Conservation (phyloP, 1,284 basidiomycete genomes). For the Xanthoconium separans region DNA sequence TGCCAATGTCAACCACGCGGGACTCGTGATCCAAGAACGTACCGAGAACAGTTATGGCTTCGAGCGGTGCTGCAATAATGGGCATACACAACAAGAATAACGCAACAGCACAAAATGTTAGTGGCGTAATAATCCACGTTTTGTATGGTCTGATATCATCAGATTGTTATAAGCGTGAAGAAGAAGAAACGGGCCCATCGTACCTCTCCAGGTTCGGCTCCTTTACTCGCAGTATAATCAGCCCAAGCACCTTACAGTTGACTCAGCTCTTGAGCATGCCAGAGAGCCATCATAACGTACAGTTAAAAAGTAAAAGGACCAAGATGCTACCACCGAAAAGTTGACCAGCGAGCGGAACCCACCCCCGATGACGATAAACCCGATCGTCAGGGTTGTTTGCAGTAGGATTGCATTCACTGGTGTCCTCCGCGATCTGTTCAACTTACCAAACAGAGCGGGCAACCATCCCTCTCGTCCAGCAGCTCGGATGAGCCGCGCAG, state of each 20-base stretch:
- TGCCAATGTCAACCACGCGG: neutral
- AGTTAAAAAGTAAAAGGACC: constrained; percentile 91
- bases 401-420: constrained; percentile 84
- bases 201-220: constrained; percentile 88
- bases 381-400: constrained; percentile 70
- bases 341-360: constrained; percentile 88
- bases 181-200: constrained; percentile 9
- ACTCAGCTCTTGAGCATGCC: neutral
- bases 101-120: constrained; percentile 90
- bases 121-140: constrained; percentile 88
- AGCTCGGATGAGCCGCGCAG: constrained; percentile 82
- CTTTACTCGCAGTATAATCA: constrained; percentile 86
- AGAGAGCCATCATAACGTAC: constrained; percentile 42
- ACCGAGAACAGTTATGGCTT: constrained; percentile 87
- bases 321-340: constrained; percentile 84
- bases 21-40: constrained; percentile 25
- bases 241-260: constrained; percentile 67
- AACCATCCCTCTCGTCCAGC: constrained; percentile 89
- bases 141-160: constrained; percentile 71
- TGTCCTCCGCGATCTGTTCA: constrained; percentile 74
- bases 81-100: constrained; percentile 95
- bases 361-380: constrained; percentile 82
- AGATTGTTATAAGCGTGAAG: neutral
- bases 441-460: constrained; percentile 75
- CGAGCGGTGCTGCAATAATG: constrained; percentile 87